Percentiles rank a stretch among this genome's conserved stretches.
phyloP scores from a whole-genome alignment of 2,329 filamentous ascomycete genomes.

The Diplodia mutila region DNA sequence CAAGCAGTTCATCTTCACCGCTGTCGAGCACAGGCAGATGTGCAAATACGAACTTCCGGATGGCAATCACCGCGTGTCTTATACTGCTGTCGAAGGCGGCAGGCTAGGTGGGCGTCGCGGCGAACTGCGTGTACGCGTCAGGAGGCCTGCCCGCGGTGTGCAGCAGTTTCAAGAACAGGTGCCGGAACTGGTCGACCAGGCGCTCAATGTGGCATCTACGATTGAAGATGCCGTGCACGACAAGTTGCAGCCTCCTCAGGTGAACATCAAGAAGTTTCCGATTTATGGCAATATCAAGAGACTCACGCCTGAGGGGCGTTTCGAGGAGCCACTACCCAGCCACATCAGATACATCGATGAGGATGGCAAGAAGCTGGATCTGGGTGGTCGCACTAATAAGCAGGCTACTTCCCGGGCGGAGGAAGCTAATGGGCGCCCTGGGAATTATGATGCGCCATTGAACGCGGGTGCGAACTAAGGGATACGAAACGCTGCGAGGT shows the following conservation, averaged over 20 bases:
- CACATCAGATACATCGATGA: not conserved
- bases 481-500: not conserved
- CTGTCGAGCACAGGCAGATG: conserved; percentile 36
- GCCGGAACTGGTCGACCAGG: not conserved
- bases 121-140: conserved; percentile 31
- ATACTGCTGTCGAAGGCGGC: conserved; percentile 34
- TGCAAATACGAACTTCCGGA: conserved; percentile 28
- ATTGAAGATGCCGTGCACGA: conserved; percentile 15
- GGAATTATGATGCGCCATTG: not conserved
- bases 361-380: not conserved
- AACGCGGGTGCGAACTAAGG: conserved; percentile 3
- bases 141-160: not conserved
- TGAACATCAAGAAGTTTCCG: not conserved
- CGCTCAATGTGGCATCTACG: not conserved
- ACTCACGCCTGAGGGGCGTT: not conserved
- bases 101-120: conserved; percentile 35
- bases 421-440: not conserved
- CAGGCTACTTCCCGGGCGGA: not conserved
- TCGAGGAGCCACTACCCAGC: not conserved
- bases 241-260: not conserved
- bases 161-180: not conserved
- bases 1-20: conserved; percentile 37
- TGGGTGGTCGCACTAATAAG: not conserved
- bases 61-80: conserved; percentile 29
- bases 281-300: not conserved